These are phyloP conservation scores for Penicillium griseofulvum DNA, from an alignment of 2,329 filamentous ascomycete species.

Conservation along the genomic window DNA sequence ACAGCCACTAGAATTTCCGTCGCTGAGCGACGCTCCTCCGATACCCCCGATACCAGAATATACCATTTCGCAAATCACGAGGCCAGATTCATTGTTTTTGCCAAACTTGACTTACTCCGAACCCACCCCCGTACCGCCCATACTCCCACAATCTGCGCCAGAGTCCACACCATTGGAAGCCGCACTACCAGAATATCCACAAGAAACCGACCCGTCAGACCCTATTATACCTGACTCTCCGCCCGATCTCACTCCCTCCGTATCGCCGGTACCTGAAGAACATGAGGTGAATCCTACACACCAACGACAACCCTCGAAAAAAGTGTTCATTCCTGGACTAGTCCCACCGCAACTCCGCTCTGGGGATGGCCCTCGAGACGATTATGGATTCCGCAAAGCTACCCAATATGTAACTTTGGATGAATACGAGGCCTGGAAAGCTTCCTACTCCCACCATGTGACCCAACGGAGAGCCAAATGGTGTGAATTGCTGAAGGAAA, in stretches of 20 bases:
- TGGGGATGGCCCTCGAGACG: conserved; percentile 58
- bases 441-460: conserved; percentile 70
- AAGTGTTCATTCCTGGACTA: conserved; percentile 34
- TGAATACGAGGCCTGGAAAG: conserved; percentile 80
- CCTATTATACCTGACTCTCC: conserved; percentile 7
- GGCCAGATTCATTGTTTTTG: neutral
- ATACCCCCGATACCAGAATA: conserved; percentile 18
- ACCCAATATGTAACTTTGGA: conserved; percentile 73
- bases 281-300: conserved; percentile 6
- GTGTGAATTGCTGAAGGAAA: conserved; percentile 72
- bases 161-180: conserved; percentile 9
- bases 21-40: conserved; percentile 22
- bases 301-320: conserved; percentile 27
- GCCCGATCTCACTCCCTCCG: conserved; percentile 8
- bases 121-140: conserved; percentile 7
- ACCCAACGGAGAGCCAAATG: conserved; percentile 77
- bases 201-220: conserved; percentile 6
- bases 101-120: conserved; percentile 3
- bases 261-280: conserved; percentile 1
- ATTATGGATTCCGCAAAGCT: conserved; percentile 89
- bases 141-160: conserved; percentile 13
- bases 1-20: conserved; percentile 20
- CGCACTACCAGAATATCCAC: neutral
- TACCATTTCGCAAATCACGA: neutral
- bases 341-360: conserved; percentile 39